Evolutionary conservation across 2,329 filamentous ascomycete species (phyloP).

Genomic region (Talaromyces verruculosus): DNA sequence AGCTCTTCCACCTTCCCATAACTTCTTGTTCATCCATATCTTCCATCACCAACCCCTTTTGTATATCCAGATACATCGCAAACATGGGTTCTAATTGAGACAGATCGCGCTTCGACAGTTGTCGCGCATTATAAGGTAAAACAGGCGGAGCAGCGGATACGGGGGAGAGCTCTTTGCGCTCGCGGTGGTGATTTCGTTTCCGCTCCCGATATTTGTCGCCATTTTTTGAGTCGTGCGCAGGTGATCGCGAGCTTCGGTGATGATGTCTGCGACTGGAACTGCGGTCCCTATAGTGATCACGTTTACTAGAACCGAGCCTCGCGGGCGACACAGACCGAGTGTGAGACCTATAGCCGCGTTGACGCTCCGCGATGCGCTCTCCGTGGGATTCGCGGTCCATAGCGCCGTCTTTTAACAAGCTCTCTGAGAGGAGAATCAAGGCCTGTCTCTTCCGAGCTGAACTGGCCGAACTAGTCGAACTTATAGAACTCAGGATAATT

Average conservation of each 20-base stretch:
- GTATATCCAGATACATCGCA: constrained; percentile 80
- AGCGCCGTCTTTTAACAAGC: not conserved
- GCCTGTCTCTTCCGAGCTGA: too few relatives aligned
- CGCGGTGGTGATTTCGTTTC: constrained; percentile 19
- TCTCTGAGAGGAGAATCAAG: not conserved
- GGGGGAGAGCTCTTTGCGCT: constrained; percentile 14
- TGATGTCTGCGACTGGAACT: constrained; percentile 32
- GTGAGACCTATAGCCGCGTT: constrained; percentile 9
- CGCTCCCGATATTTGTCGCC: constrained; percentile 23
- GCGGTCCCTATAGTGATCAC: constrained; percentile 33
- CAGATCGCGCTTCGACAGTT: constrained; percentile 69
- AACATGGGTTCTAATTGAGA: constrained; percentile 68
- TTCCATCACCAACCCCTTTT: constrained; percentile 72
- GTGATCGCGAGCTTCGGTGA: constrained; percentile 30
- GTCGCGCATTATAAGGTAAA: constrained; percentile 66
- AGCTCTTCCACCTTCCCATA: constrained; percentile 89
- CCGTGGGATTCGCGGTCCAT: constrained; percentile 10
- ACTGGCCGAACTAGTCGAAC: not conserved
- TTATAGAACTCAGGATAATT: too few relatives aligned
- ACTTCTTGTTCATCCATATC: constrained; percentile 72
- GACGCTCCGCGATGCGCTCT: not conserved
- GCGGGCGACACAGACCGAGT: constrained; percentile 20
- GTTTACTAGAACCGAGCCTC: constrained; percentile 15
- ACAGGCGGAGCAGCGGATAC: constrained; percentile 28
- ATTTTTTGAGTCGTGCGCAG: not conserved